Conservation (phyloP, 306 rosid species). For the Macrotyloma uniflorum region DNA sequence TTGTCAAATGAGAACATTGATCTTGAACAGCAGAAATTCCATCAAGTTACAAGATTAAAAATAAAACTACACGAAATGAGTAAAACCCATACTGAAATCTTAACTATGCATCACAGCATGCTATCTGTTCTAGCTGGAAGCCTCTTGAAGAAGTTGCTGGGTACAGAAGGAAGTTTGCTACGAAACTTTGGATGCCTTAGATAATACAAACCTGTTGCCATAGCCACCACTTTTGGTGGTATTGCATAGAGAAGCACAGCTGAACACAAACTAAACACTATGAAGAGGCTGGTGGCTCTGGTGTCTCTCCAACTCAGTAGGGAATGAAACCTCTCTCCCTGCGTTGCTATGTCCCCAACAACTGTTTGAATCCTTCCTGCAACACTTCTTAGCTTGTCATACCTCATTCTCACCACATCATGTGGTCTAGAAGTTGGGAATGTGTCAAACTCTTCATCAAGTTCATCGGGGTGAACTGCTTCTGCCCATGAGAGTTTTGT, state of each 20-base stretch:
- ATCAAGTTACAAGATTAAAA: background rate
- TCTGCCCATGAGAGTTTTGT: slow-evolving; percentile 91
- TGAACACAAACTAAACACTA: slow-evolving; percentile 66
- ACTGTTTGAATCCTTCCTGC: slow-evolving; percentile 93
- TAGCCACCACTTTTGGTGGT: slow-evolving; percentile 78
- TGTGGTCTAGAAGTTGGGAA: slow-evolving; percentile 74
- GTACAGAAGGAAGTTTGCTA: slow-evolving; percentile 81
- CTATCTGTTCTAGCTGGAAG: slow-evolving; percentile 81
- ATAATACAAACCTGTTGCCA: slow-evolving; percentile 69
- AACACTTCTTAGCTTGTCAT: slow-evolving; percentile 86
- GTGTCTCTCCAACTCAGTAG: slow-evolving; percentile 93
- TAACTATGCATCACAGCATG: slow-evolving; percentile 49
- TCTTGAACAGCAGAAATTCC: background rate
- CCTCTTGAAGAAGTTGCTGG: slow-evolving; percentile 90
- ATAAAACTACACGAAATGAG: background rate
- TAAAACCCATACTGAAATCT: background rate
- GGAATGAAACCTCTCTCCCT: slow-evolving; percentile 89
- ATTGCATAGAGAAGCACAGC: slow-evolving; percentile 75
- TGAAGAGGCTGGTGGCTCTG: slow-evolving; percentile 82
- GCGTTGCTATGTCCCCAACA: slow-evolving; percentile 96
- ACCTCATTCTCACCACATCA: slow-evolving; percentile 81
- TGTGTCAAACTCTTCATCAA: slow-evolving; percentile 95
- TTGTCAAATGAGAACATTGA: slow-evolving; percentile 1
- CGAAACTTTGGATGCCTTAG: slow-evolving; percentile 85
- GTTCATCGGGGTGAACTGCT: slow-evolving; percentile 78